A percentile compares a stretch with the other conserved stretches of the same genome.
Conservation (phyloP, 345 rosid species). For the Hevea brasiliensis region DNA sequence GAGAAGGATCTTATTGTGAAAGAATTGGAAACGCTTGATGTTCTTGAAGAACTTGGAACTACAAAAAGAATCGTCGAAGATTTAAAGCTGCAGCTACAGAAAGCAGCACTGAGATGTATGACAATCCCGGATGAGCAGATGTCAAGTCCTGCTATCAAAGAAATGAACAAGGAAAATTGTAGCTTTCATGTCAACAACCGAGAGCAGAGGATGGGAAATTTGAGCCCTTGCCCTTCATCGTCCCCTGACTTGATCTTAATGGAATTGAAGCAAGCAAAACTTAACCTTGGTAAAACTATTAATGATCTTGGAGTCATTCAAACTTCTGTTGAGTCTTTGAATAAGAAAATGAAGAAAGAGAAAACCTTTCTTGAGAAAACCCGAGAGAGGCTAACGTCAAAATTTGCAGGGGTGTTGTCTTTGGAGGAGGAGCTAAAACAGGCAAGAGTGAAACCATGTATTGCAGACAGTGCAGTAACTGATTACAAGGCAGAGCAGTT, state of each 20-base stretch:
- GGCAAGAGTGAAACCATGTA: slow-evolving; percentile 37
- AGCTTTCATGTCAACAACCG: slow-evolving; percentile 21
- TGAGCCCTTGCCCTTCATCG: slow-evolving; percentile 46
- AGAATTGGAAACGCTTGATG: slow-evolving; percentile 89
- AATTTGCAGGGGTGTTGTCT: slow-evolving; percentile 53
- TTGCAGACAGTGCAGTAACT: slow-evolving; percentile 14
- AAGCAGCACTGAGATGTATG: slow-evolving; percentile 71
- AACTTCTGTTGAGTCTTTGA: slow-evolving; percentile 69
- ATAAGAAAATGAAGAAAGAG: slow-evolving; percentile 81
- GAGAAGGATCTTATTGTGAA: slow-evolving; percentile 94
- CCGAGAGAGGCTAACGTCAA: slow-evolving; percentile 58
- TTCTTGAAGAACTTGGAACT: slow-evolving; percentile 81
- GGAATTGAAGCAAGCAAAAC: slow-evolving; percentile 84
- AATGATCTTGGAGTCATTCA: slow-evolving; percentile 79
- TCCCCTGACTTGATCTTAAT: slow-evolving; percentile 75
- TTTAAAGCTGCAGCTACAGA: slow-evolving; percentile 75
- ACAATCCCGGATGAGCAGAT: slow-evolving; percentile 39
- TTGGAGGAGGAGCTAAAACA: slow-evolving; percentile 55
- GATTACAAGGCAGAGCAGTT: slow-evolving; percentile 37
- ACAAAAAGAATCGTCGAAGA: slow-evolving; percentile 87
- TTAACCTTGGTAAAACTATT: slow-evolving; percentile 84
- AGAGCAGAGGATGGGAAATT: slow-evolving; percentile 34
- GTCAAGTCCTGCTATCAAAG: slow-evolving; percentile 49
- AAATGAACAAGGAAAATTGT: slow-evolving; percentile 54
- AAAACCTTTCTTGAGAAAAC: slow-evolving; percentile 61